These are phyloP conservation scores for Cicer arietinum DNA, from an alignment of 306 rosid species.

Conservation along the genomic window DNA sequence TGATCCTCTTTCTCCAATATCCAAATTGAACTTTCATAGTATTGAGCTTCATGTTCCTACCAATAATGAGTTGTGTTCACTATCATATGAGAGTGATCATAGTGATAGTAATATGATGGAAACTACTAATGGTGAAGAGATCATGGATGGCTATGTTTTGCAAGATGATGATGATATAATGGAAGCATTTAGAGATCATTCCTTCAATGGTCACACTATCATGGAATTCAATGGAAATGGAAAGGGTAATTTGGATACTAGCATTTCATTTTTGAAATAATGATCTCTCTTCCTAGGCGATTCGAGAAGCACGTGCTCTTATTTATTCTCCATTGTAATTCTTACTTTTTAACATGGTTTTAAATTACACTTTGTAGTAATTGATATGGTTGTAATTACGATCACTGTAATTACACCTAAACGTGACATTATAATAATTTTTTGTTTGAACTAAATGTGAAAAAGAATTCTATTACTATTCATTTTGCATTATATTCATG, in stretches of 20 bases:
- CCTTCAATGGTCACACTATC: not conserved
- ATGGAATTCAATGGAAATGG: conserved; percentile 10
- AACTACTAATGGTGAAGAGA: not conserved
- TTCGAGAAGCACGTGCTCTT: not conserved
- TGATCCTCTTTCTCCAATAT: conserved; percentile 29
- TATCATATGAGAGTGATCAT: not conserved
- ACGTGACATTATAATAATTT: too few relatives aligned
- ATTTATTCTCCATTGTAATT: too few relatives aligned
- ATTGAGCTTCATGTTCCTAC: not conserved
- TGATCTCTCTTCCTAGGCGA: not conserved
- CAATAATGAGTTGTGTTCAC: not conserved
- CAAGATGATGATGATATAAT: conserved; percentile 33
- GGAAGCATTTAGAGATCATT: conserved; percentile 37
- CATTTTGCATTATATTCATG: too few relatives aligned
- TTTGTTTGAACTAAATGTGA: too few relatives aligned
- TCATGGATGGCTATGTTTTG: not conserved
- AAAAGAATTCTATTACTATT: too few relatives aligned
- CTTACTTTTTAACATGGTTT: too few relatives aligned
- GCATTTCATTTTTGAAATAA: not conserved
- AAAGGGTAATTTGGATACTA: not conserved
- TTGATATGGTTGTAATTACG: too few relatives aligned
- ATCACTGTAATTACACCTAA: too few relatives aligned
- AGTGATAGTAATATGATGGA: not conserved
- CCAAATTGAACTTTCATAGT: conserved; percentile 29
- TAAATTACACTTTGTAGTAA: too few relatives aligned